Evolutionary conservation across 2,329 filamentous ascomycete genomes (phyloP).

Genomic region (Nigrospora osmanthi): DNA sequence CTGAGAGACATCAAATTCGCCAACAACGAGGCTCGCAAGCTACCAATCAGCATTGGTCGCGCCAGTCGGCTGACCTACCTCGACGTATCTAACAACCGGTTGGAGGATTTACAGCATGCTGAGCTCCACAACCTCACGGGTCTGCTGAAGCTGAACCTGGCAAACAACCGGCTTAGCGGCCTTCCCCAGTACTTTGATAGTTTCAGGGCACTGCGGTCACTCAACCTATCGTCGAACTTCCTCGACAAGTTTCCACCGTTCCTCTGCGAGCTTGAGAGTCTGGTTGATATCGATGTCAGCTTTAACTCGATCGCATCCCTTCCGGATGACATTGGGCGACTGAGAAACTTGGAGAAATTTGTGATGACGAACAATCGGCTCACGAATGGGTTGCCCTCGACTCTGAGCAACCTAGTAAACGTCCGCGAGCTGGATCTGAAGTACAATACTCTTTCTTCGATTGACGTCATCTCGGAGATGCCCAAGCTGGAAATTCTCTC

Average conservation of each 20-base stretch:
- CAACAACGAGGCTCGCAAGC: conserved; percentile 81
- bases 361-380: conserved; percentile 95
- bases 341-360: conserved; percentile 76
- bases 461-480: conserved; percentile 77
- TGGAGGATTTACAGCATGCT: conserved; percentile 81
- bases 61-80: conserved; percentile 78
- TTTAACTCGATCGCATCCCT: conserved; percentile 84
- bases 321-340: conserved; percentile 68
- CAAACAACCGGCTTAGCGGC: conserved; percentile 80
- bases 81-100: conserved; percentile 88
- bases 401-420: conserved; percentile 65
- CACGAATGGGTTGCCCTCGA: conserved; percentile 62
- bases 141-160: conserved; percentile 81
- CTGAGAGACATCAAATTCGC: conserved; percentile 93
- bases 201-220: conserved; percentile 69
- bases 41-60: conserved; percentile 77
- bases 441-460: conserved; percentile 83
- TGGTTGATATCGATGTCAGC: conserved; percentile 91
- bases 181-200: conserved; percentile 76
- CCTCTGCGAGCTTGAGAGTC: conserved; percentile 69
- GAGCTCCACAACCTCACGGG: conserved; percentile 69
- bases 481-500: conserved; percentile 83
- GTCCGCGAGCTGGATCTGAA: conserved; percentile 90
- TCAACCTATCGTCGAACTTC: conserved; percentile 93
- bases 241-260: conserved; percentile 79